These are phyloP conservation scores for Phytophthora litchii DNA, from an alignment of 352 stramenopile species.

Conservation along the genomic window DNA sequence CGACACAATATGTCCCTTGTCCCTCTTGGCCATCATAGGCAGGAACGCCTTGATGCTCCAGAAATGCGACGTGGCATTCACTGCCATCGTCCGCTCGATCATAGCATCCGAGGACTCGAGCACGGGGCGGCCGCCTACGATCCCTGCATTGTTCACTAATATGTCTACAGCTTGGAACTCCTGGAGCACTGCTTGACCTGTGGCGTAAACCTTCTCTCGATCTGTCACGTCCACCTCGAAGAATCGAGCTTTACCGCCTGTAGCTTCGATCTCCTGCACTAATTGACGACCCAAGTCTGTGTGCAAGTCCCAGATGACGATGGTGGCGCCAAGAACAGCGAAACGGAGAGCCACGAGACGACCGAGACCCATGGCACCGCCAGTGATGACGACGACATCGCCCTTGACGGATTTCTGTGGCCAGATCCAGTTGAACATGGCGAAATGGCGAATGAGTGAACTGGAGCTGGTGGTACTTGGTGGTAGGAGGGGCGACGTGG, in stretches of 20 bases:
- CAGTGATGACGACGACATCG: constrained; percentile 62
- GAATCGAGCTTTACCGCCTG: constrained; percentile 30
- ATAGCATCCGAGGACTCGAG: constrained; percentile 47
- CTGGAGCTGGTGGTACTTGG: background rate
- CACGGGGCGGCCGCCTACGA: constrained; percentile 48
- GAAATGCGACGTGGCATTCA: constrained; percentile 59
- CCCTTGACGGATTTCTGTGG: constrained; percentile 52
- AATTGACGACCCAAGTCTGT: constrained; percentile 27
- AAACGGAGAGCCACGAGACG: constrained; percentile 50
- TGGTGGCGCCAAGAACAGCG: constrained; percentile 35
- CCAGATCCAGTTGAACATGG: constrained; percentile 48
- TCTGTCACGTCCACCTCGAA: constrained; percentile 49
- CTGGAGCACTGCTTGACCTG: constrained; percentile 27
- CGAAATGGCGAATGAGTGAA: background rate
- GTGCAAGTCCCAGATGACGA: constrained; percentile 53
- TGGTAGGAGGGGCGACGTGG: too few species aligned
- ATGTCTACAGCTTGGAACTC: constrained; percentile 45
- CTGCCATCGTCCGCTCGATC: constrained; percentile 53
- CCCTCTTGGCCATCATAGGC: constrained; percentile 44
- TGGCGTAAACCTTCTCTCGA: constrained; percentile 35
- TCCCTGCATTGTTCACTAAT: constrained; percentile 60
- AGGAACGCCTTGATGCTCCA: constrained; percentile 60
- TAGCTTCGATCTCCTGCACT: constrained; percentile 42
- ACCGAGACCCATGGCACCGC: constrained; percentile 58
- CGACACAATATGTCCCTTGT: constrained; percentile 57